A percentile compares a stretch with the other conserved stretches of the same genome.
These are phyloP conservation scores for Aspergillus piperis DNA, from an alignment of 2,329 filamentous ascomycete species.

Conservation along the genomic window DNA sequence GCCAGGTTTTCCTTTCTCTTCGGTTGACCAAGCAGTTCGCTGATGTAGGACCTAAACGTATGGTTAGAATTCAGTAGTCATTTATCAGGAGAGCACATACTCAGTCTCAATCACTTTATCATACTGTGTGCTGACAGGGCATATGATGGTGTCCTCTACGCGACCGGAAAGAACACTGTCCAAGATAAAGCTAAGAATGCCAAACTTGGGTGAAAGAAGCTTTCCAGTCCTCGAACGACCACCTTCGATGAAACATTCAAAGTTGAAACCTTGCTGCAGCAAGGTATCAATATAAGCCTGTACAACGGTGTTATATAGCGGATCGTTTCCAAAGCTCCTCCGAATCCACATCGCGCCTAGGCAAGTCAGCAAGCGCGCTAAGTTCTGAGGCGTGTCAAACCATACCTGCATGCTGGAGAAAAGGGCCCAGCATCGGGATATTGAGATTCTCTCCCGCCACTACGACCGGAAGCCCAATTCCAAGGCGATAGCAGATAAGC, in stretches of 20 bases:
- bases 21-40: slow-evolving; percentile 86
- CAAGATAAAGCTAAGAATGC: slow-evolving; percentile 86
- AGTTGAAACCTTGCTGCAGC: slow-evolving; percentile 85
- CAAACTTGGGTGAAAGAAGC: slow-evolving; percentile 89
- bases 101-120: slow-evolving; percentile 99
- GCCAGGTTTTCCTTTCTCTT: slow-evolving; percentile 94
- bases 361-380: slow-evolving; percentile 19
- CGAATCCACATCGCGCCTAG: slow-evolving; percentile 90
- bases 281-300: slow-evolving; percentile 94
- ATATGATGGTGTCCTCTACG: slow-evolving; percentile 88
- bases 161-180: slow-evolving; percentile 87
- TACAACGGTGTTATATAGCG: slow-evolving; percentile 86
- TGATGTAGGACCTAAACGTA: slow-evolving; percentile 74
- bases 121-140: slow-evolving; percentile 95
- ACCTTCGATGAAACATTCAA: slow-evolving; percentile 97
- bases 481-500: slow-evolving; percentile 90
- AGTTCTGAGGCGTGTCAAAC: slow-evolving; percentile 11
- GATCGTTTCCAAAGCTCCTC: slow-evolving; percentile 86
- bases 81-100: slow-evolving; percentile 29
- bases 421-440: slow-evolving; percentile 83
- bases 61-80: slow-evolving; percentile 14
- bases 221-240: slow-evolving; percentile 92
- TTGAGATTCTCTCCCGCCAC: slow-evolving; percentile 97
- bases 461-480: slow-evolving; percentile 83
- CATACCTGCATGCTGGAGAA: slow-evolving; percentile 83